These are phyloP conservation scores for Dothistroma septosporum DNA, from an alignment of 2,329 filamentous ascomycete genomes.

Conservation along the genomic window DNA sequence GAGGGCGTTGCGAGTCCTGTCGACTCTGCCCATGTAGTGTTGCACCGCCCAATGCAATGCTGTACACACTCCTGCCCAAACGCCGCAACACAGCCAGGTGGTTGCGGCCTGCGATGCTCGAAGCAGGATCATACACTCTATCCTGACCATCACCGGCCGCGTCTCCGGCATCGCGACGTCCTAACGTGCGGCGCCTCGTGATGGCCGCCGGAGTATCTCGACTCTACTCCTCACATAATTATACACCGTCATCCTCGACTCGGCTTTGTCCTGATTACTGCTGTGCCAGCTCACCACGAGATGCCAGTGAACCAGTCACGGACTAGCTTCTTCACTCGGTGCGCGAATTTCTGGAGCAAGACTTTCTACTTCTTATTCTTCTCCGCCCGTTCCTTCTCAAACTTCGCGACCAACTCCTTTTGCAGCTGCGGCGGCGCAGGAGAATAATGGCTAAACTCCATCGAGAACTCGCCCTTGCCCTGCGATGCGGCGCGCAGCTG, in stretches of 20 bases:
- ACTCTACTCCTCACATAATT: not conserved
- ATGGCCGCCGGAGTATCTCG: not conserved
- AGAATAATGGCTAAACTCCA: constrained; percentile 98
- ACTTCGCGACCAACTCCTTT: constrained; percentile 66
- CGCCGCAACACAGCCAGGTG: not conserved
- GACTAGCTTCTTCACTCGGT: not conserved
- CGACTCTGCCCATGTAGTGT: not conserved
- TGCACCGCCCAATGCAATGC: constrained; percentile 4
- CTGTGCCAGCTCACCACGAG: not conserved
- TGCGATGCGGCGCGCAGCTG: constrained; percentile 90
- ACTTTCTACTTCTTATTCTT: constrained; percentile 54
- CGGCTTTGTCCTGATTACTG: not conserved
- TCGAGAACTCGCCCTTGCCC: constrained; percentile 96
- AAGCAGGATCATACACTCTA: not conserved
- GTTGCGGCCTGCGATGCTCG: not conserved
- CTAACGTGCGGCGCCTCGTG: not conserved
- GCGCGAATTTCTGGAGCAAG: not conserved
- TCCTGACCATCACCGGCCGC: too few species aligned
- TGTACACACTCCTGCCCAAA: not conserved
- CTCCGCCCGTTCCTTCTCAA: constrained; percentile 63
- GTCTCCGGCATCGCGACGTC: too few species aligned
- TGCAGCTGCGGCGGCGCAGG: constrained; percentile 83
- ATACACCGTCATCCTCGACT: not conserved
- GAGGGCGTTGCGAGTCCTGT: not conserved
- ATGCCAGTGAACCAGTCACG: not conserved